Base-by-base conservation (phyloP, 495 filamentous ascomycete species). In the Cairneyella variabilis region DNA sequence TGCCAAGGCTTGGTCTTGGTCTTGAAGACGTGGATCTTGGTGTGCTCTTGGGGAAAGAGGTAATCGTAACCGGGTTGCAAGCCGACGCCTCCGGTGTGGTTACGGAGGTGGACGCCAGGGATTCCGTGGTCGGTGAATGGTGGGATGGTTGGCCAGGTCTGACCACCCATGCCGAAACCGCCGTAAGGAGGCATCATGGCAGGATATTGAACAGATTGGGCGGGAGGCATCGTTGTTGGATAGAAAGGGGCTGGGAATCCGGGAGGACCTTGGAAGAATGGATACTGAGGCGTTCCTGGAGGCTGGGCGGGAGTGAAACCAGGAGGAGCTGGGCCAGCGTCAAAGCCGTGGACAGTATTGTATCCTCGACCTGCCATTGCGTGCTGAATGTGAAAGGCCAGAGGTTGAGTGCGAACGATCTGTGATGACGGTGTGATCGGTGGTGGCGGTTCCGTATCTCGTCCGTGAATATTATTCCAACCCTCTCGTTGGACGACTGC, bases 21-120 rank as follows among this genome's bases (percentile, higher is more conserved):
- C 56, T 71, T 74, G 59, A 78, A 63, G 21, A 76, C 65, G 43
- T 76, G 67, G n/a, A 78, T 66, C 43, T 72, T 73, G 17, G 68
- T 71, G 62, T 77, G 71, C 38, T 77, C 67, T 5, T 56, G 45
- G 0, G 70, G 70, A 59, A 78, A 78, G 45, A 76, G 67, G 60
- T 77, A 80, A 62, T 78, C 72, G 62, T 72, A 78, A 3, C 74
- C 75, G 0, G 73, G 74, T 54, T 77, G 74, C 28, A 69, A 67
- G 32, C 74, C 75, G 6, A 66, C 62, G 28, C 83, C 84, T 14
- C 82, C 81, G 10, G 77, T 76, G 14, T 74, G 70, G 48, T 83
- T 74, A 18, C 69, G 67, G 32, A 85, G 60, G 62, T 86, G 80
- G 44, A 83, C 67, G 8, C 71, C 74, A 10, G 76, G 71, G 39